Evolutionary conservation across 257 asterid genomes (phyloP).

Genomic region (Ophiorrhiza pumila): DNA sequence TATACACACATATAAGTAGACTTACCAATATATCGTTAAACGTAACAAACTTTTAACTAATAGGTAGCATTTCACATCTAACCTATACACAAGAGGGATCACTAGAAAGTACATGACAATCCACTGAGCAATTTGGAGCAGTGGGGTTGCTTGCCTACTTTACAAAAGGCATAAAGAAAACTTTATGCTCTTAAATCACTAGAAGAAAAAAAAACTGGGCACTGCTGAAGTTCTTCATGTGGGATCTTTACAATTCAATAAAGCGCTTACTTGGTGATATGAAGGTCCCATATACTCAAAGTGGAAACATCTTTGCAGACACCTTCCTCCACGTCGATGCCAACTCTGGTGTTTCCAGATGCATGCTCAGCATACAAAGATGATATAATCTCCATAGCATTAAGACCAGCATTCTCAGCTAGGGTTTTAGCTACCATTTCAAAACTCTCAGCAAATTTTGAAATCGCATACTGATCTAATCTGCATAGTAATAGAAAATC

Average conservation of each 20-base stretch:
- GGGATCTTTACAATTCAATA: not conserved
- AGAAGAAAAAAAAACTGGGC: not conserved
- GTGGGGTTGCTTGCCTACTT: not conserved
- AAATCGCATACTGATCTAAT: slow-evolving; percentile 92
- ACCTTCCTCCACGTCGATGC: slow-evolving; percentile 82
- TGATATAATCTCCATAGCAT: slow-evolving; percentile 86
- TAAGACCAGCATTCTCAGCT: slow-evolving; percentile 98
- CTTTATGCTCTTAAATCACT: not conserved
- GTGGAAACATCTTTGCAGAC: slow-evolving; percentile 68
- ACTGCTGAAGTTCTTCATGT: too few relatives aligned
- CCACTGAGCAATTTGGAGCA: not conserved
- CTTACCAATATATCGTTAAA: too few relatives aligned
- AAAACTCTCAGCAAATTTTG: slow-evolving; percentile 95
- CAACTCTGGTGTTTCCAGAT: slow-evolving; percentile 72
- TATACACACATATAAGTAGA: too few relatives aligned
- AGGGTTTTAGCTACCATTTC: slow-evolving; percentile 93
- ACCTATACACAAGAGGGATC: not conserved
- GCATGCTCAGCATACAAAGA: slow-evolving; percentile 92
- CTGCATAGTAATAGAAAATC: slow-evolving; percentile 35
- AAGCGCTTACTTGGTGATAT: slow-evolving; percentile 58
- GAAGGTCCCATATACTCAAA: slow-evolving; percentile 73
- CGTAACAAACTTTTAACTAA: not conserved
- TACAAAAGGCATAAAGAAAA: not conserved
- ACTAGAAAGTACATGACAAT: not conserved
- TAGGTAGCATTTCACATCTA: not conserved